Base-by-base conservation (phyloP, 768 basidiomycete genomes). In the Clavulina sp. region DNA sequence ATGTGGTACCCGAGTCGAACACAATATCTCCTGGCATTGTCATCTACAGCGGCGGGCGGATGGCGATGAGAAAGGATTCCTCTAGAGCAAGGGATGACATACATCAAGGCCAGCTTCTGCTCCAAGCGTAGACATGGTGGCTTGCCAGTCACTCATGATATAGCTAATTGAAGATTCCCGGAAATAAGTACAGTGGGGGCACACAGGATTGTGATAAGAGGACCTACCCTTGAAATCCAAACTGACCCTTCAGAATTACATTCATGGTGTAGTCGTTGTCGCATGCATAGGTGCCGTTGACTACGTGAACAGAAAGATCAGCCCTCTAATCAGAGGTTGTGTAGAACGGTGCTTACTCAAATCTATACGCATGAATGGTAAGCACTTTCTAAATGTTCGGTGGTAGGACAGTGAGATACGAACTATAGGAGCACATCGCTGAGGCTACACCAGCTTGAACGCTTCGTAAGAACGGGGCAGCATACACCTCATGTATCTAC, bases 351-450 rank as follows among this genome's bases (percentile, higher is more conserved):
- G 49, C 54, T 48, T 33, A 48, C 43, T 40, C 16, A 58, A 47
- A 5, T 53, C 31, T 30, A n/a, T n/a, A n/a, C n/a, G n/a, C n/a
- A n/a, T n/a, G n/a, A n/a, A n/a, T n/a, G n/a, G n/a, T n/a, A n/a
- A n/a, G n/a, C n/a, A n/a, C n/a, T n/a, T n/a, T n/a, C n/a, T n/a
- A n/a, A n/a, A n/a, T n/a, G n/a, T n/a, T n/a, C n/a, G n/a, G n/a
- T n/a, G n/a, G n/a, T n/a, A n/a, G 43, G 24, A 46, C 7, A 6
- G 9, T 9, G 48, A 41, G 31, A 18, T 18, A 66, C 76, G 33
- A 49, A 77, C 76, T 81, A 64, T 83, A 83, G 44, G 76, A 77
- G 68, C 81, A 85, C 82, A 85, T 85, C 53, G 84, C 66, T 49
- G 73, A 74, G 0, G 77, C 68, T 6, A 81, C 78, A 26, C 83